Conservation (phyloP, 495 filamentous ascomycete genomes). For the Neurospora tetraspora region DNA sequence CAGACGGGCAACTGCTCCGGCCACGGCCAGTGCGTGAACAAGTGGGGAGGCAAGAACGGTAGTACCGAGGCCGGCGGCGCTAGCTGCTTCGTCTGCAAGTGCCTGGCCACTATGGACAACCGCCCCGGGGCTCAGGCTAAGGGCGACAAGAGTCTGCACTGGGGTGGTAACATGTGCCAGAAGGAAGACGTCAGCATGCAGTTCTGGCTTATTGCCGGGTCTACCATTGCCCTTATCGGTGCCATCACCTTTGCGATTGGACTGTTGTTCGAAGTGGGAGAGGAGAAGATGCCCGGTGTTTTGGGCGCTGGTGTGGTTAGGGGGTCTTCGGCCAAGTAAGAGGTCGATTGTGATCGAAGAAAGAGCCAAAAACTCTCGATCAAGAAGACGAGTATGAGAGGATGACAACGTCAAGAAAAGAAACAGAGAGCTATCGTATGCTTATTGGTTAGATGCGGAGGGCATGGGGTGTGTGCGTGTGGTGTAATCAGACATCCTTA, state of each 20-base stretch:
- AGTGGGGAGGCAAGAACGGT: slow-evolving; percentile 31
- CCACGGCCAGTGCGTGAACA: slow-evolving; percentile 61
- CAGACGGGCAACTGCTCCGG: slow-evolving; percentile 63
- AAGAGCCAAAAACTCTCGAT: neutral
- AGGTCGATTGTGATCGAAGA: slow-evolving; percentile 29
- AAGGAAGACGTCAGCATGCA: slow-evolving; percentile 81
- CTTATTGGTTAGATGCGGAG: neutral
- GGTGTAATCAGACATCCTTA: slow-evolving; percentile 3
- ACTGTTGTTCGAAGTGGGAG: slow-evolving; percentile 67
- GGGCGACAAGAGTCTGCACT: slow-evolving; percentile 35
- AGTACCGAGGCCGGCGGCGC: slow-evolving; percentile 19
- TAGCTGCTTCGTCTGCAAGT: slow-evolving; percentile 69
- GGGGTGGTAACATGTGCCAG: slow-evolving; percentile 81
- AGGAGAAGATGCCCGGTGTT: slow-evolving; percentile 71
- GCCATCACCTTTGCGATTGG: slow-evolving; percentile 57
- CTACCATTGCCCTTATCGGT: slow-evolving; percentile 53
- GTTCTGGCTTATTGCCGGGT: slow-evolving; percentile 74
- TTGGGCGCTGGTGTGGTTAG: slow-evolving; percentile 66
- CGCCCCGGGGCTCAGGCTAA: slow-evolving; percentile 11
- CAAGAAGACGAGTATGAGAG: neutral
- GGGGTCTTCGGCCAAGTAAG: slow-evolving; percentile 18
- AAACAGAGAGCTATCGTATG: neutral
- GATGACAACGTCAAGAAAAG: neutral
- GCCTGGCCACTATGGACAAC: slow-evolving; percentile 41
- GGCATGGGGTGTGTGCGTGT: neutral